Evolutionary conservation across 2,329 filamentous ascomycete genomes (phyloP).

Genomic region (Chalaropsis ovoidea): DNA sequence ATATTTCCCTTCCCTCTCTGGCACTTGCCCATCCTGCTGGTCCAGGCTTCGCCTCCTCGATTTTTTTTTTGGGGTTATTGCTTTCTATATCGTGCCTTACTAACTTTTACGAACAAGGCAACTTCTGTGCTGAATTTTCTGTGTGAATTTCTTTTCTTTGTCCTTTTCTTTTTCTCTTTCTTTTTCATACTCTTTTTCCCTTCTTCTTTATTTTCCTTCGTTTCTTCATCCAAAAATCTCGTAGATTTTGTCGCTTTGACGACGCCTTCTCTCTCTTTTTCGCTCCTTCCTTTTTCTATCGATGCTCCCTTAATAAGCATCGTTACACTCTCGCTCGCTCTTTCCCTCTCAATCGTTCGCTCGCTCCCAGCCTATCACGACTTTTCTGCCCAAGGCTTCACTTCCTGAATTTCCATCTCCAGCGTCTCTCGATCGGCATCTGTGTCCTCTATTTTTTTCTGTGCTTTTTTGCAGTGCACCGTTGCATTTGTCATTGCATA

Average conservation of each 20-base stretch:
- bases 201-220: not conserved
- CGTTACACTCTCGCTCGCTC: slow-evolving; percentile 9
- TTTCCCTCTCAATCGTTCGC: not conserved
- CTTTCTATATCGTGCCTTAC: not conserved
- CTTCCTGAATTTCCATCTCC: not conserved
- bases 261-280: not conserved
- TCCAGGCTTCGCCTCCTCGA: slow-evolving; percentile 6
- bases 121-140: not conserved
- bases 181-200: not conserved
- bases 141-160: not conserved
- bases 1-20: not conserved
- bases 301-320: not conserved
- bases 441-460: not conserved
- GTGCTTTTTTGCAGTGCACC: not conserved
- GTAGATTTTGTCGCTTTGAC: no score
- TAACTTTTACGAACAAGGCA: not conserved
- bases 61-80: not conserved
- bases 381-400: not conserved
- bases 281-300: not conserved
- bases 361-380: not conserved
- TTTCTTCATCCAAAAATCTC: not conserved
- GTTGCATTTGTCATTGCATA: slow-evolving; percentile 8
- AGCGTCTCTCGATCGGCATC: not conserved
- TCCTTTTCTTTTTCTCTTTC: not conserved
- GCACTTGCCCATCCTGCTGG: not conserved